Conservation (phyloP, 768 basidiomycete genomes). For the Leccinum truebloodii region DNA sequence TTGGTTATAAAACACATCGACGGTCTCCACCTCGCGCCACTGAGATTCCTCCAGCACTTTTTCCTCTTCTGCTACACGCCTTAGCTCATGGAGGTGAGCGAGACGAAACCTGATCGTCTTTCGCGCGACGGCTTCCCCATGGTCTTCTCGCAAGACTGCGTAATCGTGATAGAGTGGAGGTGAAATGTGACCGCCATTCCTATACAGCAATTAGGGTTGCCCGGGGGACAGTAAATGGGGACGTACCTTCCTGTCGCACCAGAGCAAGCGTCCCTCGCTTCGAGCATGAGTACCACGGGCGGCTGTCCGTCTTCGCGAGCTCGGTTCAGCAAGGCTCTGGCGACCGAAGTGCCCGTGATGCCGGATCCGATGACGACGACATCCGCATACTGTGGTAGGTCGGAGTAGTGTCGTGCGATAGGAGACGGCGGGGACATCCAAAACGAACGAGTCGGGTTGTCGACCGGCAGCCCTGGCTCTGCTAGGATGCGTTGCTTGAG, state of each 20-base stretch:
- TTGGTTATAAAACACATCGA: conserved; percentile 54
- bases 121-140: conserved; percentile 49
- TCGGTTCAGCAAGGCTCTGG: conserved; percentile 50
- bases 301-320: conserved; percentile 25
- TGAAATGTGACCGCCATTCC: conserved; percentile 72
- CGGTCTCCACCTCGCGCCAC: conserved; percentile 55
- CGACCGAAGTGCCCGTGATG: conserved; percentile 67
- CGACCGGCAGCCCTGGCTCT: conserved; percentile 60
- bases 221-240: not conserved
- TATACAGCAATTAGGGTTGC: conserved; percentile 20
- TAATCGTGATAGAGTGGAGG: conserved; percentile 65
- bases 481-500: conserved; percentile 36
- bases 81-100: conserved; percentile 53
- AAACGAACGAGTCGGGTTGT: conserved; percentile 56
- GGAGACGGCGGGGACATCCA: conserved; percentile 61
- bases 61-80: conserved; percentile 54
- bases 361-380: conserved; percentile 77
- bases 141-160: conserved; percentile 40
- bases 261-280: conserved; percentile 76
- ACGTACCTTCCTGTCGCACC: conserved; percentile 73
- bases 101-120: conserved; percentile 62
- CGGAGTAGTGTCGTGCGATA: conserved; percentile 41
- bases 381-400: conserved; percentile 48
- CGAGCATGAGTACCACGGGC: conserved; percentile 67
- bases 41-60: conserved; percentile 53